Base-by-base conservation (phyloP, 257 asterid species). In the Leonotis leonurus region DNA sequence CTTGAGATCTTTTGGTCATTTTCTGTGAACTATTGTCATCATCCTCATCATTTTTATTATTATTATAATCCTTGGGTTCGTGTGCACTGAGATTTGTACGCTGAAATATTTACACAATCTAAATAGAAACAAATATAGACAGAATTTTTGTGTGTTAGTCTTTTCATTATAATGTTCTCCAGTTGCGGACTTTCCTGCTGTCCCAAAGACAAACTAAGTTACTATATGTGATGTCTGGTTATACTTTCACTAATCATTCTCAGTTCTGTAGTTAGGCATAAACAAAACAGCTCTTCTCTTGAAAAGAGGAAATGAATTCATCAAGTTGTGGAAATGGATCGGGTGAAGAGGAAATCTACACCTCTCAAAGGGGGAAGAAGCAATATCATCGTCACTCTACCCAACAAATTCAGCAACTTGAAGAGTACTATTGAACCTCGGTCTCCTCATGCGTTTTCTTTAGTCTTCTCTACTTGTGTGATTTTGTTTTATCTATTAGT, bases 321-420 rank as follows among this genome's bases (percentile, higher is more conserved):
- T 55, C 68, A 18, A 21, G 45, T 51, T 78, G 76, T 59, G 78
- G 78, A 62, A 71, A 35, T 64, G 83, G 79, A 67, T 79, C 79
- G 18, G 79, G 72, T 9, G 83, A 70, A 44, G 90, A 80, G 44
- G 86, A 74, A 65, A 56, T 56, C 6, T 69, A 69, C 35, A 72
- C 62, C 64, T 56, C 80, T 3, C 60, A 51, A 10, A 76, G 59
- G 71, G 79, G 80, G 12, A 77, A 77, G 75, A 82, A 72, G 72
- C 80, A 62, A 5, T 80, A 62, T 14, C 88, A 82, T 53, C 85
- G 94, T 27, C 94, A 83, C 65, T 70, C 89, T 8, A 21, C 77
- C 3, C 78, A 82, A 54, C 94, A 87, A 59, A 85, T 87, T 63
- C 83, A 75, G 39, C 77, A 67, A 21, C 94, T 87, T 10, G 90